These are phyloP conservation scores for Tetraselmis chui DNA, from an alignment of 139 green algal species.

Conservation along the genomic window DNA sequence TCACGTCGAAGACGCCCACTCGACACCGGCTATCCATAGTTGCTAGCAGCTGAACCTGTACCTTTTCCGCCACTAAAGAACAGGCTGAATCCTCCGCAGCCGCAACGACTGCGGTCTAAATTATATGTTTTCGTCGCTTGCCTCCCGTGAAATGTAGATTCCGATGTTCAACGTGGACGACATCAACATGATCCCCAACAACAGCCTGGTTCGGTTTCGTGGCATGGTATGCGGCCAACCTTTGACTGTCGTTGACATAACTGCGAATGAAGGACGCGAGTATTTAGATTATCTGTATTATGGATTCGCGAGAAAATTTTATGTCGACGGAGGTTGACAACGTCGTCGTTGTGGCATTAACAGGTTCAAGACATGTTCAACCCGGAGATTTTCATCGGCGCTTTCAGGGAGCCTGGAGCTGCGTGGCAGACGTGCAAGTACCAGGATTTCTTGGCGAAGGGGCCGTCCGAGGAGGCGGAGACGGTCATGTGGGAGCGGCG, in stretches of 20 bases:
- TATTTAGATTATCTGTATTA: background rate
- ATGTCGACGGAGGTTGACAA: no score
- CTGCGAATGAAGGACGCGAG: background rate
- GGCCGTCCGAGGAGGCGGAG: background rate
- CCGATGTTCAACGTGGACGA: conserved; percentile 28
- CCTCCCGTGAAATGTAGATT: conserved; percentile 27
- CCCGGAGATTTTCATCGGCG: conserved; percentile 57
- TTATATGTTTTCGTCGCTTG: conserved; percentile 14
- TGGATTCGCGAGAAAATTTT: background rate
- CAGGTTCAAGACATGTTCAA: conserved; percentile 67
- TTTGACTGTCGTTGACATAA: background rate
- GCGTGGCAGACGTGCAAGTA: conserved; percentile 38
- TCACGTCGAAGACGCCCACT: no score
- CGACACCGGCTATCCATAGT: no score
- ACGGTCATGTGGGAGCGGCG: conserved; percentile 34
- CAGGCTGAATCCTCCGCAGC: no score
- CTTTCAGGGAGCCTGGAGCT: conserved; percentile 26
- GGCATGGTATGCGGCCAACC: conserved; percentile 49
- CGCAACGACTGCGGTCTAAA: background rate
- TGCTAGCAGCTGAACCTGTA: no score
- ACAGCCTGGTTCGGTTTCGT: conserved; percentile 47
- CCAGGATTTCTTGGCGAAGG: conserved; percentile 19
- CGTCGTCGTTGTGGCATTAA: background rate
- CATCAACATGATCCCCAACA: conserved; percentile 36
- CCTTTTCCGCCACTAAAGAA: no score